Conservation (phyloP, 768 basidiomycete genomes). For the Lentinula raphanica region DNA sequence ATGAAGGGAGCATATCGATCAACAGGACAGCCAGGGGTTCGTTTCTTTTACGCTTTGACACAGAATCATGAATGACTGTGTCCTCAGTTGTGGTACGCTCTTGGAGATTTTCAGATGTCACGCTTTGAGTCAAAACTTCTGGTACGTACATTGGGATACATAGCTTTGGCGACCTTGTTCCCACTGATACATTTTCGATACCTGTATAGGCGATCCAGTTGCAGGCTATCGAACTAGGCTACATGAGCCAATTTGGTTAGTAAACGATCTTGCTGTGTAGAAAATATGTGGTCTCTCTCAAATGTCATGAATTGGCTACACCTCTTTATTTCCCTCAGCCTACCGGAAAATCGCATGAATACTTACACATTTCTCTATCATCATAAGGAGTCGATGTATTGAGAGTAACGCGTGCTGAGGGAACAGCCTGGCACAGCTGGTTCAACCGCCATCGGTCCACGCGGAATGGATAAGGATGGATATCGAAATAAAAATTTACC, state of each 20-base stretch:
- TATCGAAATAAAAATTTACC: too few relatives aligned
- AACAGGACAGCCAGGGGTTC: constrained; percentile 26
- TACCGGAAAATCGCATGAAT: too few relatives aligned
- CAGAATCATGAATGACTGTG: neutral
- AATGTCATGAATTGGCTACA: too few relatives aligned
- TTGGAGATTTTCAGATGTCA: constrained; percentile 20
- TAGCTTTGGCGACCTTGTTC: neutral
- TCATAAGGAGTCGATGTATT: too few relatives aligned
- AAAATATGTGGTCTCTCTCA: too few relatives aligned
- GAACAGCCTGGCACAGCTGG: too few relatives aligned
- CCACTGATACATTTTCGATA: neutral
- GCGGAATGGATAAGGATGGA: too few relatives aligned
- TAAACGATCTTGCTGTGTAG: neutral
- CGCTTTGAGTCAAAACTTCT: constrained; percentile 23
- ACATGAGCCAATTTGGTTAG: neutral
- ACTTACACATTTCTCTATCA: too few relatives aligned
- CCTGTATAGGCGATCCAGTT: constrained; percentile 23
- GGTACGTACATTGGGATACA: constrained; percentile 12
- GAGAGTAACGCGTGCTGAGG: too few relatives aligned
- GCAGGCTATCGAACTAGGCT: constrained; percentile 21
- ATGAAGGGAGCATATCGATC: constrained; percentile 21
- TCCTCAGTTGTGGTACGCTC: constrained; percentile 23
- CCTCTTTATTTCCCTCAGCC: too few relatives aligned
- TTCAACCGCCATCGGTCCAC: too few relatives aligned
- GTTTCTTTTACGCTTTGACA: neutral